A percentile compares a stretch with the other conserved stretches of the same genome.
These are phyloP conservation scores for Chalciporus chontae DNA, from an alignment of 768 basidiomycete species.

Conservation along the genomic window DNA sequence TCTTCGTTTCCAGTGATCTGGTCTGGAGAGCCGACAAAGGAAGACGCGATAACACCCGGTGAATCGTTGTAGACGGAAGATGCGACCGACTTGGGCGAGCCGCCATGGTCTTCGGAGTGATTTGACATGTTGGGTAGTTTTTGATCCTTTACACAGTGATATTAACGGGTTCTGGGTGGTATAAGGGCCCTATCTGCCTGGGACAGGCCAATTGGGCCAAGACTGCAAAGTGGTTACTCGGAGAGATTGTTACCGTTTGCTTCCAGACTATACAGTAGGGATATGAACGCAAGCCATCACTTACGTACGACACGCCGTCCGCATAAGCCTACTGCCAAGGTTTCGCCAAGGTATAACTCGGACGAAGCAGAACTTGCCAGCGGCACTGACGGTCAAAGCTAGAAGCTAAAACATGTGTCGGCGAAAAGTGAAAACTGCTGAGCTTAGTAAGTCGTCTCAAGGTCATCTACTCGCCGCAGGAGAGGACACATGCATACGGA, in stretches of 20 bases:
- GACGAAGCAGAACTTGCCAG: too few species aligned
- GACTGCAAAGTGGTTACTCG: not conserved
- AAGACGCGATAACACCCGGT: not conserved
- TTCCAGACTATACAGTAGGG: not conserved
- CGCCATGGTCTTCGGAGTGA: constrained; percentile 78
- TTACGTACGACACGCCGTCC: too few species aligned
- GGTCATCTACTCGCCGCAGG: too few species aligned
- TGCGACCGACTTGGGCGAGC: constrained; percentile 74
- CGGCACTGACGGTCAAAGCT: not conserved
- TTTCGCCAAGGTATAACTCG: too few species aligned
- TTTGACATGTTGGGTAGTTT: constrained; percentile 9
- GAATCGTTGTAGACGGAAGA: constrained; percentile 38
- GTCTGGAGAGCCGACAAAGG: constrained; percentile 29
- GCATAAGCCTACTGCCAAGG: too few species aligned
- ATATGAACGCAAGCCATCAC: not conserved
- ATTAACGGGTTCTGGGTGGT: not conserved
- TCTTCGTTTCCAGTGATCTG: constrained; percentile 6
- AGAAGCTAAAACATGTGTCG: not conserved
- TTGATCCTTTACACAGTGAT: not conserved
- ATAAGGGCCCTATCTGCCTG: not conserved
- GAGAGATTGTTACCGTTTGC: not conserved
- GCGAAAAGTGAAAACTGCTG: too few species aligned
- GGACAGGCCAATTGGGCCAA: not conserved
- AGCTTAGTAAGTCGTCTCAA: too few species aligned
- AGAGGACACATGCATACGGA: too few species aligned